Percentiles rank a stretch among this genome's conserved stretches.
Evolutionary conservation across 2,329 filamentous ascomycete species (phyloP).

Genomic region (Mycosphaerella sp.): DNA sequence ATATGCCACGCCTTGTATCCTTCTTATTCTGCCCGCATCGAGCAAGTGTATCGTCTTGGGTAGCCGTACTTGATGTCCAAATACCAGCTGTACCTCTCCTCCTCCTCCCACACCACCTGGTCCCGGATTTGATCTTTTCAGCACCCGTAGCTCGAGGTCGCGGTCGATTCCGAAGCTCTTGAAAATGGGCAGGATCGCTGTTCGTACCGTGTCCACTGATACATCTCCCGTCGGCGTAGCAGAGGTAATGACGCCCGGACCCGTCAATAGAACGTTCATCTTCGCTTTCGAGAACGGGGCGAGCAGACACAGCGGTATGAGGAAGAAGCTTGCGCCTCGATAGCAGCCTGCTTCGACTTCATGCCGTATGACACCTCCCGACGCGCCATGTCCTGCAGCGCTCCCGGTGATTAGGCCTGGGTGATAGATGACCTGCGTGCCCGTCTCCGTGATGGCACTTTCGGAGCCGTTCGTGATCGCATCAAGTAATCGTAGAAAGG

Average conservation of each 20-base stretch:
- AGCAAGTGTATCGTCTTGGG: slow-evolving; percentile 91
- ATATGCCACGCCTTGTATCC: slow-evolving; percentile 88
- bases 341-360: slow-evolving; percentile 68
- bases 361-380: slow-evolving; percentile 71
- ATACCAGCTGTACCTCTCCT: slow-evolving; percentile 87
- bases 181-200: slow-evolving; percentile 83
- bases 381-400: slow-evolving; percentile 66
- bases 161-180: slow-evolving; percentile 84
- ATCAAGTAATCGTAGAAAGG: slow-evolving; percentile 90
- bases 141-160: slow-evolving; percentile 74
- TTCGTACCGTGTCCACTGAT: slow-evolving; percentile 87
- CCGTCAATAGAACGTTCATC: slow-evolving; percentile 83
- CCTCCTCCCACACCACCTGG: slow-evolving; percentile 71
- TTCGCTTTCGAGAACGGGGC: slow-evolving; percentile 89
- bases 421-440: slow-evolving; percentile 85
- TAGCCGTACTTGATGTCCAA: slow-evolving; percentile 85
- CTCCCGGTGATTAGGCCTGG: slow-evolving; percentile 88
- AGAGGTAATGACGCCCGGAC: slow-evolving; percentile 86
- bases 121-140: slow-evolving; percentile 72
- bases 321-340: slow-evolving; percentile 83
- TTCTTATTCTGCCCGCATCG: slow-evolving; percentile 76
- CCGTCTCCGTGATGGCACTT: slow-evolving; percentile 94
- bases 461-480: slow-evolving; percentile 89
- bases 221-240: slow-evolving; percentile 79
- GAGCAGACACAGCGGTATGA: slow-evolving; percentile 80